phyloP scores from a whole-genome alignment of 2,329 filamentous ascomycete genomes.

The Ophiostoma piceae region DNA sequence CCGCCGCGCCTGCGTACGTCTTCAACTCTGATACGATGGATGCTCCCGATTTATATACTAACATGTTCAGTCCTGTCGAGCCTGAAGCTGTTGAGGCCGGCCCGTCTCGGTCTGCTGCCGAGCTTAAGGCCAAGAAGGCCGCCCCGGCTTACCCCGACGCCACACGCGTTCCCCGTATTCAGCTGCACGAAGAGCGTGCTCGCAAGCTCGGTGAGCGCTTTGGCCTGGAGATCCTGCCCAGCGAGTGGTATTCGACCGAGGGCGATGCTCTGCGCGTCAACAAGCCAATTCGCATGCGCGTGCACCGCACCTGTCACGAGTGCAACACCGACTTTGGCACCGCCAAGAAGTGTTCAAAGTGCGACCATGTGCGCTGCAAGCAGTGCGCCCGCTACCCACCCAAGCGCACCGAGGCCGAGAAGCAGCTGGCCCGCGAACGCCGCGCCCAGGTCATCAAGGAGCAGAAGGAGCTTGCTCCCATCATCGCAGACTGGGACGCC shows the following conservation, averaged over 20 bases:
- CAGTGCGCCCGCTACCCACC: constrained; percentile 71
- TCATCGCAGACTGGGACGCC: constrained; percentile 48
- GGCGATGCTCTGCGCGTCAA: constrained; percentile 60
- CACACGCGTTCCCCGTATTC: constrained; percentile 42
- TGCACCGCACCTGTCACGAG: constrained; percentile 73
- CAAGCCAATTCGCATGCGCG: constrained; percentile 71
- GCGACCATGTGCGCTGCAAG: constrained; percentile 74
- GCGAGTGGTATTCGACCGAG: constrained; percentile 48
- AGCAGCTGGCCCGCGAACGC: constrained; percentile 48
- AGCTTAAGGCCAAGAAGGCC: constrained; percentile 19
- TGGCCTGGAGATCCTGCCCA: constrained; percentile 51
- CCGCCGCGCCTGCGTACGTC: constrained; percentile 17
- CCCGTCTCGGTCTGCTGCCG: constrained; percentile 9
- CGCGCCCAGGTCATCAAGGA: constrained; percentile 44
- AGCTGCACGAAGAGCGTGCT: constrained; percentile 53
- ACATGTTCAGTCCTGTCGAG: background rate
- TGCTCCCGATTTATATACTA: background rate
- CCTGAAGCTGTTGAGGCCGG: constrained; percentile 12
- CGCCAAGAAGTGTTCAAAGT: constrained; percentile 68
- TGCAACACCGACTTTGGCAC: constrained; percentile 70
- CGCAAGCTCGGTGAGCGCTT: constrained; percentile 52
- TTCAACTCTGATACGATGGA: background rate
- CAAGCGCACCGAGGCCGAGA: constrained; percentile 55
- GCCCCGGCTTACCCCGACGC: constrained; percentile 12
- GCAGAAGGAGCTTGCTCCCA: constrained; percentile 52